Base-by-base conservation (phyloP, 1,139 yeast genomes). In the Zygotorulaspora mrakii region DNA sequence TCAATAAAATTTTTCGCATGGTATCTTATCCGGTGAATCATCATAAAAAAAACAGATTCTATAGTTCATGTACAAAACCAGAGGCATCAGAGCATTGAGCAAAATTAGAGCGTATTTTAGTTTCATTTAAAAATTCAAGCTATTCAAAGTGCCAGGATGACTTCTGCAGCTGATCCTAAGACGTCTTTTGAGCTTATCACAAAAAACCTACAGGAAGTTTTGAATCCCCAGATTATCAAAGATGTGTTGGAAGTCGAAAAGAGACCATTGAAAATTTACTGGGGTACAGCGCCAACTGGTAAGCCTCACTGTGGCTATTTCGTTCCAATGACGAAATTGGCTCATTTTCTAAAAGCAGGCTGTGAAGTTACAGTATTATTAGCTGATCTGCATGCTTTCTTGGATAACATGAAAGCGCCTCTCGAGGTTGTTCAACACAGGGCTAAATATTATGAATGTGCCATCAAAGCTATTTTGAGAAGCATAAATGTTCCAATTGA, bases 321-420 rank as follows among this genome's bases (percentile, higher is more conserved):
- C 64, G 98, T 91, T 30, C 94, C 97, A 40, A 88, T 94, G 97
- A 82, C 94, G 48, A 91, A 94, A 66, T 68, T 94, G 55, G 98
- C 98, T 3, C 94, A 94, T 61, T 87, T 91, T 64, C 74, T 94
- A 64, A 82, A 81, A 58, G 98, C 99, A 6, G 98, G 97, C 10
- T 87, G 96, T 69, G 94, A 87, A 62, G 95, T 94, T 37, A 88
- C 80, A 2, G 94, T 94, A 6, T 75, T 94, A 46, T 66, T 94
- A 54, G 99, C 98, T n/a, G 98, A 94, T 61, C 71, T 94, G 60
- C 99, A 94, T 58, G 99, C 98, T 8, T 94, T 82, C 61, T 76
- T 94, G 62, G 99, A 94, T 62, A 94, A 91, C 70, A 89, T 91
- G 97, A 91, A 94, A 71, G 98, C 98, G 2, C 85, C 97, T 34